Conservation (phyloP, 331 rosid genomes). For the Stylosanthes scabra region DNA sequence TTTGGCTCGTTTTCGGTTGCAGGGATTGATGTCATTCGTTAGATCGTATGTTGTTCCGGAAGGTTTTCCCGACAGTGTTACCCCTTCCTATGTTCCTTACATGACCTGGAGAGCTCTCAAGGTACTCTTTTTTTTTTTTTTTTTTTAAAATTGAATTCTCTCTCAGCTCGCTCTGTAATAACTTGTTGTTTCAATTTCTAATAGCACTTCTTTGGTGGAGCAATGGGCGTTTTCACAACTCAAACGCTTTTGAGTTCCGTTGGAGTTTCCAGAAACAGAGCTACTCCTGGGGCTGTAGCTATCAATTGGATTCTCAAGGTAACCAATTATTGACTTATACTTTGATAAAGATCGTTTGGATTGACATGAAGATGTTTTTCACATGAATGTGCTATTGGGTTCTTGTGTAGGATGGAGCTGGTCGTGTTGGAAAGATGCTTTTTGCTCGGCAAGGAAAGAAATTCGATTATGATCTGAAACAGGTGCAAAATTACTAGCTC, state of each 20-base stretch:
- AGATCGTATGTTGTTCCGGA: constrained; percentile 90
- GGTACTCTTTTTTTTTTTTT: constrained; percentile 49
- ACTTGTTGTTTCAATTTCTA: neutral
- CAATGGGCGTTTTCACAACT: constrained; percentile 98
- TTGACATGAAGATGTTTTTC: neutral
- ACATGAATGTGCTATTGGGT: neutral
- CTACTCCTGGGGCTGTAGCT: constrained; percentile 90
- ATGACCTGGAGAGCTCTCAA: constrained; percentile 98
- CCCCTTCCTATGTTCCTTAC: constrained; percentile 93
- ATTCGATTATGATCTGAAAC: constrained; percentile 96
- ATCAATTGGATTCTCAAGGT: constrained; percentile 99
- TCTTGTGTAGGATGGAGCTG: constrained; percentile 89
- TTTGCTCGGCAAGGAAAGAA: constrained; percentile 98
- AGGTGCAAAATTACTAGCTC: constrained; percentile 54
- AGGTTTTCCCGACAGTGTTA: constrained; percentile 86
- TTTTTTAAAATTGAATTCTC: neutral
- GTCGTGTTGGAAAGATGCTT: constrained; percentile 98
- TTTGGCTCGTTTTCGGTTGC: constrained; percentile 22
- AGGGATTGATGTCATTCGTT: constrained; percentile 62
- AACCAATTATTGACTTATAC: neutral
- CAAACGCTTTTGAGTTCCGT: constrained; percentile 90
- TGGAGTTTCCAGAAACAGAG: constrained; percentile 79
- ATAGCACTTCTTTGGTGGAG: constrained; percentile 98
- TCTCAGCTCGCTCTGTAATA: neutral
- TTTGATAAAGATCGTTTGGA: neutral